A percentile compares a stretch with the other conserved stretches of the same genome.
These are phyloP conservation scores for Ananas comosus DNA, from an alignment of 176 grass and related monocot genomes.

Conservation along the genomic window DNA sequence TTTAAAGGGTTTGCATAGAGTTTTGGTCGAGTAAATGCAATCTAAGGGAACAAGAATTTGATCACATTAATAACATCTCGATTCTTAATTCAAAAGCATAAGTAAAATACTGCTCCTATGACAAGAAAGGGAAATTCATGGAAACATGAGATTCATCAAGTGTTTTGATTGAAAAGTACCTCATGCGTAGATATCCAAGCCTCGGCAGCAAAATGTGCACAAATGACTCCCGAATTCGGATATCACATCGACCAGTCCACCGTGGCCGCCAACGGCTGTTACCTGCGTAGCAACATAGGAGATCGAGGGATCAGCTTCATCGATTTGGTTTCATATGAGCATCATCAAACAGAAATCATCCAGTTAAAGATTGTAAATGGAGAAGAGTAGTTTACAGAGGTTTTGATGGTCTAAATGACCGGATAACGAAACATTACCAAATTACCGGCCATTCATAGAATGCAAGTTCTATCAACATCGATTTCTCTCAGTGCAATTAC, in stretches of 20 bases:
- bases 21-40: too few relatives aligned
- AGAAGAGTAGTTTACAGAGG: background rate
- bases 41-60: too few relatives aligned
- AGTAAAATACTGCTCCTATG: too few relatives aligned
- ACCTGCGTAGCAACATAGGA: constrained; percentile 30
- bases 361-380: background rate
- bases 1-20: too few relatives aligned
- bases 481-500: too few relatives aligned
- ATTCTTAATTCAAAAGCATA: too few relatives aligned
- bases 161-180: background rate
- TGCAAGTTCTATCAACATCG: too few relatives aligned
- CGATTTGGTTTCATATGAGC: background rate
- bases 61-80: too few relatives aligned
- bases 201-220: constrained; percentile 52
- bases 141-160: too few relatives aligned
- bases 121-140: too few relatives aligned
- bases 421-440: too few relatives aligned
- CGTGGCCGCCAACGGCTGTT: constrained; percentile 57
- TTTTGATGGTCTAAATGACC: background rate
- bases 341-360: background rate
- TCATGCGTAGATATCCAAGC: constrained; percentile 29
- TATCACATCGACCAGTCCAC: constrained; percentile 74
- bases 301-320: background rate
- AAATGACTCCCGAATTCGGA: constrained; percentile 88
- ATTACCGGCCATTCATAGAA: too few relatives aligned